phyloP scores from a whole-genome alignment of 225 moss, liverwort and hornwort species.

The Neckera pumila region DNA sequence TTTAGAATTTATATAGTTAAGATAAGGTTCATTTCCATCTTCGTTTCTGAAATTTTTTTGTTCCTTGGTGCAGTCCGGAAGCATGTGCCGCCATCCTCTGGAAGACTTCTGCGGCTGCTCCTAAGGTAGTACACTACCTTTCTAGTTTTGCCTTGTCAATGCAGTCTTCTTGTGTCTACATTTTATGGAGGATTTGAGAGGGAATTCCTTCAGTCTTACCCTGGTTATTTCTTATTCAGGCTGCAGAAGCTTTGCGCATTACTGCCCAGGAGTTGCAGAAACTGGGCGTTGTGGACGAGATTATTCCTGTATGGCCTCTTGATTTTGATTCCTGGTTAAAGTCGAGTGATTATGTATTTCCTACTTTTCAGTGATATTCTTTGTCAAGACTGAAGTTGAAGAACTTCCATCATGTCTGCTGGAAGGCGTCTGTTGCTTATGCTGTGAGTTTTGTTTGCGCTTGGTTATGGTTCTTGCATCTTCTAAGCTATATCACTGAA shows the following conservation, averaged over 20 bases:
- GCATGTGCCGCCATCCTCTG: slow-evolving; percentile 96
- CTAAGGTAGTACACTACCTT: slow-evolving; percentile 34
- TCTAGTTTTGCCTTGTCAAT: neutral
- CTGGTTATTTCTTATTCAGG: slow-evolving; percentile 36
- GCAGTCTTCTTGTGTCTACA: neutral
- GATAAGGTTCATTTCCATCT: neutral
- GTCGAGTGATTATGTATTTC: neutral
- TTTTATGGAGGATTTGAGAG: neutral
- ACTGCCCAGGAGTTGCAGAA: slow-evolving; percentile 74
- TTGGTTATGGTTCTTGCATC: neutral
- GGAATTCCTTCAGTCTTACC: neutral
- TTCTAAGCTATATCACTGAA: neutral
- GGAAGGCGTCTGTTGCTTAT: neutral
- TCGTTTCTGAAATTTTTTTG: neutral
- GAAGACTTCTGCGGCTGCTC: slow-evolving; percentile 90
- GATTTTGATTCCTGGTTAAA: neutral
- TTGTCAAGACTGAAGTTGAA: neutral
- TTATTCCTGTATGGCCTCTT: slow-evolving; percentile 59
- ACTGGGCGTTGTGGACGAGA: slow-evolving; percentile 84
- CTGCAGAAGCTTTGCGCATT: slow-evolving; percentile 88
- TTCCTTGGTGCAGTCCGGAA: slow-evolving; percentile 64
- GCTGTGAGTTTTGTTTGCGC: neutral
- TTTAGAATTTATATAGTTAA: neutral
- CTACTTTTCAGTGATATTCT: neutral
- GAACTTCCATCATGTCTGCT: neutral